Conservation (phyloP, 2,329 filamentous ascomycete genomes). For the Plenodomus lindquistii region DNA sequence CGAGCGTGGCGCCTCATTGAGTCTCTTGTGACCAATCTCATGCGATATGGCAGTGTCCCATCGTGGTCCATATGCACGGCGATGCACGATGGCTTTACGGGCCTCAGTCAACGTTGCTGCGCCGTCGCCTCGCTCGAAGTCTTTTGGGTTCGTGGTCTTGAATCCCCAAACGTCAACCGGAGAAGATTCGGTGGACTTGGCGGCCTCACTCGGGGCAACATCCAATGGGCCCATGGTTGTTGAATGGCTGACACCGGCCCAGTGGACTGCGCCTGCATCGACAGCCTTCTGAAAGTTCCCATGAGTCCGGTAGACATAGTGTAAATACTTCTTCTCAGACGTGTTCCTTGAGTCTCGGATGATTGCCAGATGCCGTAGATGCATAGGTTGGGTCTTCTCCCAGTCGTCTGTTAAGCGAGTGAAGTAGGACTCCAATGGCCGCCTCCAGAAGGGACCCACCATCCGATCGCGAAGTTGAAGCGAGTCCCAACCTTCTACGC, state of each 20-base stretch:
- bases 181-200: neutral
- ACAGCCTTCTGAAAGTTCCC: slow-evolving; percentile 59
- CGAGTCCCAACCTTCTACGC: slow-evolving; percentile 55
- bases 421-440: slow-evolving; percentile 59
- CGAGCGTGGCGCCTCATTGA: neutral
- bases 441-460: slow-evolving; percentile 57
- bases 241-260: slow-evolving; percentile 56
- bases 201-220: neutral
- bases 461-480: slow-evolving; percentile 43
- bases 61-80: slow-evolving; percentile 18
- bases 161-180: slow-evolving; percentile 40
- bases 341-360: slow-evolving; percentile 58
- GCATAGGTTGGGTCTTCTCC: slow-evolving; percentile 61
- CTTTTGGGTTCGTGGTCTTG: slow-evolving; percentile 13
- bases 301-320: slow-evolving; percentile 61
- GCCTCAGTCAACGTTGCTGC: slow-evolving; percentile 32
- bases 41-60: slow-evolving; percentile 33
- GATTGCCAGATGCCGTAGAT: slow-evolving; percentile 60
- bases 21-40: slow-evolving; percentile 28
- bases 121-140: slow-evolving; percentile 26
- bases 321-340: slow-evolving; percentile 47
- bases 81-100: slow-evolving; percentile 22
- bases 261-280: slow-evolving; percentile 53
- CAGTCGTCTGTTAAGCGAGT: slow-evolving; percentile 59
- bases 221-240: slow-evolving; percentile 26